These are phyloP conservation scores for Stropharia rugosoannulata DNA, from an alignment of 768 basidiomycete species.

Conservation along the genomic window DNA sequence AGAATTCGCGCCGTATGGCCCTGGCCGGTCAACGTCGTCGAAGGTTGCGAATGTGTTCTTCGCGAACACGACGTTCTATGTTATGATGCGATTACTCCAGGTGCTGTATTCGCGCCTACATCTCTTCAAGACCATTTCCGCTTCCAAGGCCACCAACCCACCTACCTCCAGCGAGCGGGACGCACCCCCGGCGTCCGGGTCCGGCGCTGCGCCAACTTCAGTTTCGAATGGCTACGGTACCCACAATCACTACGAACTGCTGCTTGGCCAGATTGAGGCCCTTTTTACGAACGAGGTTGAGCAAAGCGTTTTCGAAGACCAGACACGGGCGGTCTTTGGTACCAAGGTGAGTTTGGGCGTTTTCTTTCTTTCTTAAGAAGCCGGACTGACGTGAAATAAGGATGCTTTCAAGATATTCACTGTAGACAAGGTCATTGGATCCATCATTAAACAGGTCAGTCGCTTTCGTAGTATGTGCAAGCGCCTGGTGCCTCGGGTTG, in stretches of 20 bases:
- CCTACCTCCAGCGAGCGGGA: constrained; percentile 4
- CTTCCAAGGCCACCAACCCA: constrained; percentile 39
- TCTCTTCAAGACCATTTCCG: constrained; percentile 70
- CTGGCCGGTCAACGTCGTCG: constrained; percentile 17
- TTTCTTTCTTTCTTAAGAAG: background rate
- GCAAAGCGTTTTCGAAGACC: constrained; percentile 84
- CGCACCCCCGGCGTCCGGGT: background rate
- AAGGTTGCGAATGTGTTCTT: constrained; percentile 70
- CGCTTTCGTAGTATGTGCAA: background rate
- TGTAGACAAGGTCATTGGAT: constrained; percentile 86
- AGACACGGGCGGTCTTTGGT: constrained; percentile 86
- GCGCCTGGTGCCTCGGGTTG: background rate
- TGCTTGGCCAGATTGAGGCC: constrained; percentile 85
- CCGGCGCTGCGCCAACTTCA: constrained; percentile 36
- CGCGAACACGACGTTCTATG: constrained; percentile 88
- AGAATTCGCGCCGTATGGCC: background rate
- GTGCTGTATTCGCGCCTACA: constrained; percentile 78
- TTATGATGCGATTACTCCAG: constrained; percentile 83
- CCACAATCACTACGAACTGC: constrained; percentile 69
- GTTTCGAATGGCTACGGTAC: constrained; percentile 21
- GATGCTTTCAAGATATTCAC: constrained; percentile 90
- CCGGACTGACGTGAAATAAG: constrained; percentile 28
- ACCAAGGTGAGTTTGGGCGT: constrained; percentile 47
- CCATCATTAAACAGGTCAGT: constrained; percentile 83
- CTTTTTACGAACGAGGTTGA: constrained; percentile 94